phyloP scores from a whole-genome alignment of 2,329 filamentous ascomycete genomes.

The Penicillium paneum region DNA sequence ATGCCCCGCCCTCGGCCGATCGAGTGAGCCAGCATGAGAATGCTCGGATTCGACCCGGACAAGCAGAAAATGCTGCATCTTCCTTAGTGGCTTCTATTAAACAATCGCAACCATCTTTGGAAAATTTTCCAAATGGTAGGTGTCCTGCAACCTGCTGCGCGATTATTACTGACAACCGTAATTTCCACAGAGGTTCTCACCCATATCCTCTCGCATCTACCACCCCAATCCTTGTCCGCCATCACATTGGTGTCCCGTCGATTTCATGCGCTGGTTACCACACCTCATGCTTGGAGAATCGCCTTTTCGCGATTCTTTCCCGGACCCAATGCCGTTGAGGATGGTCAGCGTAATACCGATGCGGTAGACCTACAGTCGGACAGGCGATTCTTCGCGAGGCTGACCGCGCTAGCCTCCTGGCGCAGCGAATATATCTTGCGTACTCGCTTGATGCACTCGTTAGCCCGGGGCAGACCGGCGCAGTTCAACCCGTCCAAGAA shows the following conservation, averaged over 20 bases:
- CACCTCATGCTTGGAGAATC: conserved; percentile 88
- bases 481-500: conserved; percentile 51
- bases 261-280: conserved; percentile 82
- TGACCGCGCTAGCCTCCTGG: conserved; percentile 87
- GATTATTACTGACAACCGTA: neutral
- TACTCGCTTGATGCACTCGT: conserved; percentile 75
- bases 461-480: conserved; percentile 74
- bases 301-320: conserved; percentile 91
- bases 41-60: conserved; percentile 25
- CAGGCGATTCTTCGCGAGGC: conserved; percentile 73
- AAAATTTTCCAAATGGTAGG: conserved; percentile 76
- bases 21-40: conserved; percentile 57
- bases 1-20: conserved; percentile 42
- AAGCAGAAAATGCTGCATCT: conserved; percentile 48
- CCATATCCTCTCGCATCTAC: conserved; percentile 84
- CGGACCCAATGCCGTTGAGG: conserved; percentile 60
- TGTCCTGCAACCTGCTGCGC: conserved; percentile 4
- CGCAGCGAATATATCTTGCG: conserved; percentile 90
- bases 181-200: conserved; percentile 79
- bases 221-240: conserved; percentile 75
- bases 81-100: conserved; percentile 49
- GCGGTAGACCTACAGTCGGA: conserved; percentile 64
- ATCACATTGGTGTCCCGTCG: conserved; percentile 83
- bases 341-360: conserved; percentile 45
- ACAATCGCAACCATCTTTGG: conserved; percentile 49